Percentiles rank a stretch among this genome's conserved stretches.
Conservation (phyloP, 805 yeast genomes). For the Candida vaughaniae region DNA sequence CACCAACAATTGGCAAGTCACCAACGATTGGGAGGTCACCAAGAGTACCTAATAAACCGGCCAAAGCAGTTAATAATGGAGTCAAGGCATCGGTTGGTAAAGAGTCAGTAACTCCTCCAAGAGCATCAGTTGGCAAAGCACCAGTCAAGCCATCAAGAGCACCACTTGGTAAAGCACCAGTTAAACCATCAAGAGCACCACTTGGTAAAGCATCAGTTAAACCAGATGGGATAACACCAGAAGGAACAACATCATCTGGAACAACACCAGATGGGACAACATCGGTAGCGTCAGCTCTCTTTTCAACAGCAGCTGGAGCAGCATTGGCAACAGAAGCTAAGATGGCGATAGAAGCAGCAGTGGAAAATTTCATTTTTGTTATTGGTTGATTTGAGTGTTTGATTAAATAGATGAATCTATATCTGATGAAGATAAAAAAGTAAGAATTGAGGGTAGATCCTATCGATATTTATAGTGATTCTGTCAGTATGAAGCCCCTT, state of each 20-base stretch:
- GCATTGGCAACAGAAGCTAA: conserved; percentile 12
- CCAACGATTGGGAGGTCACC: conserved; percentile 13
- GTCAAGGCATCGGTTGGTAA: conserved; percentile 1
- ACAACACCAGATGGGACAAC: conserved; percentile 11
- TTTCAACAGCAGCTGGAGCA: conserved; percentile 12
- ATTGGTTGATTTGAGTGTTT: conserved; percentile 1
- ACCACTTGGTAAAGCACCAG: conserved; percentile 5
- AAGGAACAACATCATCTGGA: conserved; percentile 9
- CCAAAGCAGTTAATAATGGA: conserved; percentile 9
- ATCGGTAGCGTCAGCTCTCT: conserved; percentile 9
- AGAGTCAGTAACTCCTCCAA: conserved; percentile 1
- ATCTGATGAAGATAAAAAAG: neutral
- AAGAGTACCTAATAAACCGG: conserved; percentile 5
- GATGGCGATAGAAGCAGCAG: conserved; percentile 10
- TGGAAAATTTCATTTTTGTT: conserved; percentile 12
- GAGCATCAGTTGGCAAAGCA: conserved; percentile 5
- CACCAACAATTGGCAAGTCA: conserved; percentile 11
- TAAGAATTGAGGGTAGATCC: neutral
- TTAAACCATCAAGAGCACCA: conserved; percentile 6
- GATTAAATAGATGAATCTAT: neutral
- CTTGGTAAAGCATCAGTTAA: conserved; percentile 7
- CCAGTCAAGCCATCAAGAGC: neutral
- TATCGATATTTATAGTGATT: neutral
- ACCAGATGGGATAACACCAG: conserved; percentile 8
- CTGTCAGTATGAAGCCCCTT: too few species aligned